Evolutionary conservation across 768 basidiomycete species (phyloP), one percentile per base, ranked within the genome.

Genomic region (Amanita phalloides): DNA sequence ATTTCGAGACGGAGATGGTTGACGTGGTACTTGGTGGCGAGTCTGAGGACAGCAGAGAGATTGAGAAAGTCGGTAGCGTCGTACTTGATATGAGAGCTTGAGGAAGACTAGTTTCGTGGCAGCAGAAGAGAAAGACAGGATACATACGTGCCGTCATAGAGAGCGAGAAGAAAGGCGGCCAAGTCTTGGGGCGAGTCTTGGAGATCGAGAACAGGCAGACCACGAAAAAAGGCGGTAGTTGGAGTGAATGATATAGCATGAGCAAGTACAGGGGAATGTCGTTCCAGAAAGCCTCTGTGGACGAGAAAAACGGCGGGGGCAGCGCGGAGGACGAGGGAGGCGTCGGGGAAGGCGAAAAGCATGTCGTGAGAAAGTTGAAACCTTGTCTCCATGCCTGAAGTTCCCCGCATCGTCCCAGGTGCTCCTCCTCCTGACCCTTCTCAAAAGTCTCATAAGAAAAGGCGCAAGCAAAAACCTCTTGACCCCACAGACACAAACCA

Each of bases 141-240:
- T 26, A 69, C 84, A 60, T 61, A 86, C 84, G 80, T 70, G 60
- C 84, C 84, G 56, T 86, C 86, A 57, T 86, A 89, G 13, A 90
- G 57, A 3, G 82, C 79, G 26, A 73, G 67, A 17, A 90, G 64
- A 56, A 90, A 81, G 53, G 70, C 64, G 21, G 68, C 72, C 55
- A 86, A 66, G 53, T 84, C 81, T 52, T 74, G 71, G 11, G 84
- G 63, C 1, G 74, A 53, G 49, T 86, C 82, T 25, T 75, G 65
- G 1, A 87, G 66, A 25, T 69, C 57, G 30, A 89, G 62, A 4
- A 81, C 73, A 1, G 79, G 73, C 3, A 73, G 73, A 2, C 77
- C 82, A 61, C 86, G 82, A 35, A 87, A 64, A n/a, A 64, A 49
- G 46, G 56, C 59, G 53, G 48, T 51, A 56, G 38, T 53, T 21